Evolutionary conservation across 768 basidiomycete genomes (phyloP).

Genomic region (Mycena vitilis): DNA sequence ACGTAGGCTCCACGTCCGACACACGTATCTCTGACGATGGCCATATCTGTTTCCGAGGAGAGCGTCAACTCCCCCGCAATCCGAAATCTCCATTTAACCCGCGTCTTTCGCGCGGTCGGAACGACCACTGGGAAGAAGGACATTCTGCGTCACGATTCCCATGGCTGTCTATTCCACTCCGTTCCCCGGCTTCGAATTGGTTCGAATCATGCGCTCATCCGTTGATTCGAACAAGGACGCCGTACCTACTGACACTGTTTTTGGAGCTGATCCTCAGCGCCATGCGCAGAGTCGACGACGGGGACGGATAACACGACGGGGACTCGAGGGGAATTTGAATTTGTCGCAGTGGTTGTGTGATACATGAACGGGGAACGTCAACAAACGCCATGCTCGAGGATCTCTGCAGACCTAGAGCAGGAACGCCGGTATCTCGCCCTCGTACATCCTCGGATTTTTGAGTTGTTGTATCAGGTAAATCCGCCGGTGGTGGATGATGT

Average conservation of each 20-base stretch:
- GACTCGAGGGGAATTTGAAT: too few species aligned
- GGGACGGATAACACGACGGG: too few species aligned
- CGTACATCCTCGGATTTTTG: slow-evolving; percentile 25
- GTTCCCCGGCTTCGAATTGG: neutral
- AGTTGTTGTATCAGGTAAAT: slow-evolving; percentile 4
- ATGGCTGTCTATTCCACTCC: slow-evolving; percentile 11
- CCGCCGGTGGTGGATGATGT: slow-evolving; percentile 29
- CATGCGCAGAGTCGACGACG: neutral
- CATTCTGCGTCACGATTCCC: neutral
- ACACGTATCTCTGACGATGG: neutral
- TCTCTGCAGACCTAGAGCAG: slow-evolving; percentile 19
- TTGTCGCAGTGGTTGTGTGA: too few species aligned
- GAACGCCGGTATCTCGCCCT: neutral
- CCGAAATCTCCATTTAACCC: slow-evolving; percentile 14
- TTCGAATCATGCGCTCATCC: neutral
- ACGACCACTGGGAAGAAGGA: neutral
- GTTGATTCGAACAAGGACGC: neutral
- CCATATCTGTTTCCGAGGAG: slow-evolving; percentile 1
- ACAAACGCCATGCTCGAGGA: neutral
- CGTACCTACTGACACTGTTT: neutral
- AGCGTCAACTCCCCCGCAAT: neutral
- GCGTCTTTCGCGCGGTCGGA: slow-evolving; percentile 13
- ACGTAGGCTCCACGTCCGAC: neutral
- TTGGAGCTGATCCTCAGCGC: neutral
- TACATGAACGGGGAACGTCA: neutral